phyloP scores from a whole-genome alignment of 2,329 filamentous ascomycete species.

The Aspergillus phoenicis region DNA sequence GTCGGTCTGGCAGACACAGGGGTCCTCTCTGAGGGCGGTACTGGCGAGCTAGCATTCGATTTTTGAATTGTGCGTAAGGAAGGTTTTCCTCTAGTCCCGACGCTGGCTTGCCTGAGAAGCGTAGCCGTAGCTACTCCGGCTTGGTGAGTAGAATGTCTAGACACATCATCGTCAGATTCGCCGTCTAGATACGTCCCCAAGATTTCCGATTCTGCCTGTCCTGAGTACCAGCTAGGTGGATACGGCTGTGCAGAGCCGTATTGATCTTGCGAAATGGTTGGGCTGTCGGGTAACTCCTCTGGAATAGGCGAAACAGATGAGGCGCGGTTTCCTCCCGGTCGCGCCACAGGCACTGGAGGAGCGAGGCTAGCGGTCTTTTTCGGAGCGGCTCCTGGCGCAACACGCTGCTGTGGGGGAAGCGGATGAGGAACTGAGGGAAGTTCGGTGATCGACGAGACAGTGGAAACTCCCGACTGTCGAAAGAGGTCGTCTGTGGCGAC shows the following conservation, averaged over 20 bases:
- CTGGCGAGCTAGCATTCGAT: constrained; percentile 28
- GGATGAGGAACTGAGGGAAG: constrained; percentile 26
- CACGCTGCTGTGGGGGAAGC: constrained; percentile 23
- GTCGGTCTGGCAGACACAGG: constrained; percentile 8
- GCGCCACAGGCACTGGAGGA: constrained; percentile 30
- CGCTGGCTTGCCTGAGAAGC: constrained; percentile 45
- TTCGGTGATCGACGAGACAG: constrained; percentile 35
- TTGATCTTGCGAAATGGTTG: constrained; percentile 59
- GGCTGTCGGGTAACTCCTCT: constrained; percentile 63
- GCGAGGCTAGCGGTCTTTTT: constrained; percentile 34
- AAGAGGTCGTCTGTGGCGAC: constrained; percentile 33
- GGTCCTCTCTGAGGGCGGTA: constrained; percentile 16
- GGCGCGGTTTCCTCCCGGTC: constrained; percentile 51
- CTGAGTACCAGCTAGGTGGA: constrained; percentile 66
- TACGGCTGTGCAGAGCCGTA: constrained; percentile 73
- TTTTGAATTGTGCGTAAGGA: constrained; percentile 46
- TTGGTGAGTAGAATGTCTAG: constrained; percentile 14
- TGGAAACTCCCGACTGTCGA: constrained; percentile 31
- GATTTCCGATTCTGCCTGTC: constrained; percentile 50
- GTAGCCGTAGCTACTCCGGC: constrained; percentile 28
- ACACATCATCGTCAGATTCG: constrained; percentile 30
- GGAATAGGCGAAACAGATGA: constrained; percentile 75
- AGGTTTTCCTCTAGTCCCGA: constrained; percentile 46
- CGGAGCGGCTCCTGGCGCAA: constrained; percentile 22
- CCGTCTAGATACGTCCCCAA: constrained; percentile 41